Base-by-base conservation (phyloP, 1,139 yeast genomes). In the Lodderomyces elongisporus region DNA sequence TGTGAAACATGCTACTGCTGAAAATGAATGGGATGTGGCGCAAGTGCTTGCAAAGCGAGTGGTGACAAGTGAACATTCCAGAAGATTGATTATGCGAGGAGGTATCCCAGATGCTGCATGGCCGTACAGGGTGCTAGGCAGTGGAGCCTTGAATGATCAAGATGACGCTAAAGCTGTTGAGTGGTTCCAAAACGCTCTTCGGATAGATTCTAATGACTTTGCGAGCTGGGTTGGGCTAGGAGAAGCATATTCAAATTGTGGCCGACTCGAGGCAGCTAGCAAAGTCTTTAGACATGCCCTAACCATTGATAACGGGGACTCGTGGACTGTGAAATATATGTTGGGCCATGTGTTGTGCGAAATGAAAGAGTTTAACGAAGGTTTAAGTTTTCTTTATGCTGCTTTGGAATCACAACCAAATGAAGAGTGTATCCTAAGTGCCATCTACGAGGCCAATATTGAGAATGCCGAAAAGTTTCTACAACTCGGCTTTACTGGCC, bases 161-260 rank as follows among this genome's bases (percentile, higher is more conserved):
- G 80, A 84, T 45, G 87, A 79, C 45, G 78, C 78, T 2, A 79
- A 78, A 37, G 95, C 98, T 0, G 80, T 89, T 28, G 91, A 85
- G 53, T 79, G 85, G 76, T 88, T 87, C 50, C 98, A 91, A 56
- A 74, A 79, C 18, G 89, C 96, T 0, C 63, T 93, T 36, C 70
- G 97, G 41, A 62, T 84, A 44, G 64, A 78, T 25, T 65, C 83
- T 0, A 49, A 54, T 37, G 96, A 91, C 56, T 56, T 73, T 6
- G 80, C 84, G 45, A 80, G 95, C 9, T 89, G 97, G 97, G 68
- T 84, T 17, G 96, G 96, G 0, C 64, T 91, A 25, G 98, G 98
- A 14, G 98, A 93, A 54, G 93, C 96, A 0, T 91, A 91, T 53
- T 67, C 72, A 37, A 75, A 79, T 29, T 77, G 94, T 56, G 98